Evolutionary conservation across 257 asterid species (phyloP), one percentile per base, ranked within the genome.

Genomic region (Penstemon barbatus): DNA sequence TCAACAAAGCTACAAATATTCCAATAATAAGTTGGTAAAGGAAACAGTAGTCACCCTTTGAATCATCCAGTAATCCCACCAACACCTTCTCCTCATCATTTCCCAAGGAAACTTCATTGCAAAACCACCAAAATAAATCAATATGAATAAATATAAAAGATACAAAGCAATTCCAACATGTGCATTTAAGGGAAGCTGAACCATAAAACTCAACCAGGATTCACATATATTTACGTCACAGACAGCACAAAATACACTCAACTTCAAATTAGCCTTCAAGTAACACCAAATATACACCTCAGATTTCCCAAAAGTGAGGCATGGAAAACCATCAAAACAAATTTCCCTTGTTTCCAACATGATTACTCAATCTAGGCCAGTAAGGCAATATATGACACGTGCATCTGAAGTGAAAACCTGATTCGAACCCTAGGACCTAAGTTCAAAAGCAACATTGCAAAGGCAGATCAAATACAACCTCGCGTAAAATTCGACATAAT

Each of bases 81-180:
- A 84, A 59, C 4, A 81, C 79, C 74, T 83, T 93, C 76, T 84
- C 96, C 63, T 85, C 98, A 63, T 86, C 92, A 74, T 74, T 88
- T 63, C 94, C 97, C 70, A 78, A 56, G 73, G 85, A 71, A 68
- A 77, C 73, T 83, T 81, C 65, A 72, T 56, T 49, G 19, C 18
- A 67, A 25, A 60, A 61, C 55, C 5, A 65, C n/a, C 55, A 61
- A 12, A 69, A 68, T 1, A 41, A 37, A 60, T 65, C 51, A 70
- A 50, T 6, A 74, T 64, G 13, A 11, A 33, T 49, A 49, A 40
- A 7, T 25, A 39, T 25, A 70, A 70, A 33, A 49, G n/a, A 10
- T 3, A 49, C 4, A 49, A 49, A 5, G 8, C 19, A 8, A 49
- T 2, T 15, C 18, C n/a, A 49, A 4, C 54, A 0, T 44, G 12